These are phyloP conservation scores for Xylariaceae sp. DNA, from an alignment of 2,329 filamentous ascomycete genomes.

Conservation along the genomic window DNA sequence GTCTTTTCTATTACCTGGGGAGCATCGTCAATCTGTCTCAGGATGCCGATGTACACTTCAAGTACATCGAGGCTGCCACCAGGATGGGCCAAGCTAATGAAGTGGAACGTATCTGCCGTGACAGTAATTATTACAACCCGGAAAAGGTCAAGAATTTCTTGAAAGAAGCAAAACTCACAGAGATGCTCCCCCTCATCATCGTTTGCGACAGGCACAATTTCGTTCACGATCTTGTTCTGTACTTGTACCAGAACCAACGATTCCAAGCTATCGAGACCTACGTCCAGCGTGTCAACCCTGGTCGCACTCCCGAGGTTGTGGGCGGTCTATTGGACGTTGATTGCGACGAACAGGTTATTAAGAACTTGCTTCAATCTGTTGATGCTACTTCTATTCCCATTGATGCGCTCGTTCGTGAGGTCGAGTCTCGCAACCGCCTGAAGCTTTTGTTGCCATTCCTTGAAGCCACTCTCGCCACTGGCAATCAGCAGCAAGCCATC, in stretches of 20 bases:
- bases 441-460: slow-evolving; percentile 96
- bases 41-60: slow-evolving; percentile 95
- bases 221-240: slow-evolving; percentile 92
- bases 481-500: slow-evolving; percentile 93
- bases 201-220: slow-evolving; percentile 99
- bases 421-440: slow-evolving; percentile 91
- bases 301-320: slow-evolving; percentile 85
- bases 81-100: slow-evolving; percentile 91
- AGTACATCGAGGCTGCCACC: slow-evolving; percentile 97
- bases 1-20: slow-evolving; percentile 96
- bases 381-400: slow-evolving; percentile 84
- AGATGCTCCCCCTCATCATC: slow-evolving; percentile 94
- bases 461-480: slow-evolving; percentile 81
- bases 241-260: slow-evolving; percentile 97
- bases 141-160: slow-evolving; percentile 99
- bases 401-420: slow-evolving; percentile 87
- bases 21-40: slow-evolving; percentile 97
- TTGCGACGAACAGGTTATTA: slow-evolving; percentile 95
- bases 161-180: slow-evolving; percentile 87
- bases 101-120: slow-evolving; percentile 94
- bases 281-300: slow-evolving; percentile 92
- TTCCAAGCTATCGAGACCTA: slow-evolving; percentile 99
- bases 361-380: slow-evolving; percentile 80
- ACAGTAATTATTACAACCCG: slow-evolving; percentile 83
- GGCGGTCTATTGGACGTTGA: slow-evolving; percentile 94